Percentiles rank a stretch among this genome's conserved stretches.
phyloP scores from a whole-genome alignment of 345 rosid genomes.

The Gossypioides kirkii region DNA sequence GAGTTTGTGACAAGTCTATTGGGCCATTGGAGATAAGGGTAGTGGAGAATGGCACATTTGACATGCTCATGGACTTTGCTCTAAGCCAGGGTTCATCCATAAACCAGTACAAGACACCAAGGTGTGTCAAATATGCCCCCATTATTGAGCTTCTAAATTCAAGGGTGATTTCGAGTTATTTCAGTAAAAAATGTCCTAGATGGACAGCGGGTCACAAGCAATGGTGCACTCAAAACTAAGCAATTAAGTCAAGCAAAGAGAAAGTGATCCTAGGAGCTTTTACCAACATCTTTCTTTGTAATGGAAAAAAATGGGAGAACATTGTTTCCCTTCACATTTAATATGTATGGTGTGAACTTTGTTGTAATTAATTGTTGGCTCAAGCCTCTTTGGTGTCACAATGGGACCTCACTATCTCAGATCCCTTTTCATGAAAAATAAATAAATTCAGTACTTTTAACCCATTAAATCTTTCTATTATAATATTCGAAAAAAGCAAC shows the following conservation, averaged over 20 bases:
- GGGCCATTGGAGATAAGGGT: conserved; percentile 47
- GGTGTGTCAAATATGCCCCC: conserved; percentile 48
- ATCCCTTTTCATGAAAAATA: too few species aligned
- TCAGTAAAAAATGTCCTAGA: conserved; percentile 46
- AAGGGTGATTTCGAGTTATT: conserved; percentile 32
- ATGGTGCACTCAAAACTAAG: conserved; percentile 25
- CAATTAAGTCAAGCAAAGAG: not conserved
- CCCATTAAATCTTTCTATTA: not conserved
- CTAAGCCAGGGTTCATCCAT: conserved; percentile 47
- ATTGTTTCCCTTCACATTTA: not conserved
- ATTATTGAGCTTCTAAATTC: conserved; percentile 46
- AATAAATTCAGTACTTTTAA: too few species aligned
- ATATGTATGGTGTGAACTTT: not conserved
- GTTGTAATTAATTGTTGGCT: too few species aligned
- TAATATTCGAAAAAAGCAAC: not conserved
- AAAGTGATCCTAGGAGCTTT: not conserved
- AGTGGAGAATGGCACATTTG: conserved; percentile 46
- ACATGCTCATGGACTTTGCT: conserved; percentile 58
- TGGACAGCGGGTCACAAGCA: conserved; percentile 50
- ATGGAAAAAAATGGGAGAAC: not conserved
- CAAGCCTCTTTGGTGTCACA: too few species aligned
- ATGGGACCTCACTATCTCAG: too few species aligned
- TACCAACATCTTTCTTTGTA: not conserved
- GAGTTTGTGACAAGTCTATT: conserved; percentile 48
- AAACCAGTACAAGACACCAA: conserved; percentile 53